A percentile compares a stretch with the other conserved stretches of the same genome.
These are phyloP conservation scores for Jacaranda copaia DNA, from an alignment of 257 asterid species.

Conservation along the genomic window DNA sequence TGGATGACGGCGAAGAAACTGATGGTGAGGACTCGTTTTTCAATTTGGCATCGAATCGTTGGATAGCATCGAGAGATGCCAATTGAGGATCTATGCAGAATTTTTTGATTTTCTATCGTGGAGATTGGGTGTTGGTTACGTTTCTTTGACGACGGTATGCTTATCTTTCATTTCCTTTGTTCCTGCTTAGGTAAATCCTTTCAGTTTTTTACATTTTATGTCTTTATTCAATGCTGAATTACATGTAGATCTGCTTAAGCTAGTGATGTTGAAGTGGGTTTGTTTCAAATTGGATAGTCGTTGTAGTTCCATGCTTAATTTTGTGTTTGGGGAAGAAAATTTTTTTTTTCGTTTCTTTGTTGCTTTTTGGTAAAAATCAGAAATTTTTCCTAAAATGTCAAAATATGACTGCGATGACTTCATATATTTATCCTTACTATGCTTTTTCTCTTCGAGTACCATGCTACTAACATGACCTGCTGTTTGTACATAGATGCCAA, in stretches of 20 bases:
- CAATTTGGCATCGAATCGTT: no score
- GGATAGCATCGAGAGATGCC: no score
- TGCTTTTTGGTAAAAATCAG: not conserved
- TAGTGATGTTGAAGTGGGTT: not conserved
- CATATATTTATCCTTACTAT: no score
- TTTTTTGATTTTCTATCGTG: no score
- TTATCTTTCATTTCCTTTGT: not conserved
- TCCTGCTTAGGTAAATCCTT: slow-evolving; percentile 1
- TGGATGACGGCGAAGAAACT: no score
- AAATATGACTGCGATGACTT: no score
- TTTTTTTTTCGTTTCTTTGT: not conserved
- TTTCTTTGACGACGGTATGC: slow-evolving; percentile 8
- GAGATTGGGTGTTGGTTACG: no score
- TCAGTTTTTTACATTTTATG: not conserved
- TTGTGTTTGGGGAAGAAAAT: slow-evolving; percentile 4
- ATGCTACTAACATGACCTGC: no score
- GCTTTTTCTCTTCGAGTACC: no score
- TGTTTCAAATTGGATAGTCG: not conserved
- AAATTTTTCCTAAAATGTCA: not conserved
- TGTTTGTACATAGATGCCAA: no score
- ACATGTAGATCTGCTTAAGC: slow-evolving; percentile 31
- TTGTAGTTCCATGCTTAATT: slow-evolving; percentile 13
- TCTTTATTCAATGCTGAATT: slow-evolving; percentile 6
- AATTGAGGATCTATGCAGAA: no score
- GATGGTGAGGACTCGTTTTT: no score